phyloP scores from a whole-genome alignment of 257 asterid species.

The Solanum peruvianum region DNA sequence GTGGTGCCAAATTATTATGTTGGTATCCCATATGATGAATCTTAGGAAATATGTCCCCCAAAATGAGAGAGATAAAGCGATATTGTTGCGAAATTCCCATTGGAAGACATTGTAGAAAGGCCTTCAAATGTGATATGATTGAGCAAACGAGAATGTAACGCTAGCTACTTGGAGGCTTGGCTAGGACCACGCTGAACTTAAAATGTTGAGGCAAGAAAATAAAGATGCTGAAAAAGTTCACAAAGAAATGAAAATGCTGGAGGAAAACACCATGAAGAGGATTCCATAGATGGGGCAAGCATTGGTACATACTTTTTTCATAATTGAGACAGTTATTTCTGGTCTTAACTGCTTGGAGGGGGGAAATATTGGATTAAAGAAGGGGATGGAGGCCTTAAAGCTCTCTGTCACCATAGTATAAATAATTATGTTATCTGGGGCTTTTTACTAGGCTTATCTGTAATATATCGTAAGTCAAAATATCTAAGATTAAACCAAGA shows the following conservation, averaged over 20 bases:
- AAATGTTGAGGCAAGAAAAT: conserved; percentile 58
- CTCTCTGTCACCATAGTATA: too few species aligned
- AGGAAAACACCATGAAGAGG: conserved; percentile 49
- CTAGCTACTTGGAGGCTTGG: conserved; percentile 51
- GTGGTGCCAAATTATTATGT: conserved; percentile 25
- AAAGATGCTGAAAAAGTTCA: conserved; percentile 43
- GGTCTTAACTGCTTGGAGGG: conserved; percentile 27
- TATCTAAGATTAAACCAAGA: too few species aligned
- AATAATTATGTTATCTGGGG: background rate
- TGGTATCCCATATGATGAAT: conserved; percentile 38
- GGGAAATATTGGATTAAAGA: conserved; percentile 7
- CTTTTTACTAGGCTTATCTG: background rate
- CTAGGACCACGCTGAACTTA: conserved; percentile 43
- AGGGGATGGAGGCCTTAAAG: too few species aligned
- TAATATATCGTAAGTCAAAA: too few species aligned
- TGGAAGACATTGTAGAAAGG: conserved; percentile 34
- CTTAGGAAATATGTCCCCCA: conserved; percentile 32
- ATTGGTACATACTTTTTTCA: conserved; percentile 28
- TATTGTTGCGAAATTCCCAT: conserved; percentile 28
- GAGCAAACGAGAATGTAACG: conserved; percentile 69
- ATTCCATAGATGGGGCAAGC: conserved; percentile 50
- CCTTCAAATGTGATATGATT: conserved; percentile 43
- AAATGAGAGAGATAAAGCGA: conserved; percentile 38
- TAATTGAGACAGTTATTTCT: conserved; percentile 28
- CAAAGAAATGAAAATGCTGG: conserved; percentile 43